Evolutionary conservation across 1,139 yeast species (phyloP).

Genomic region (Geotrichum bryndzae): DNA sequence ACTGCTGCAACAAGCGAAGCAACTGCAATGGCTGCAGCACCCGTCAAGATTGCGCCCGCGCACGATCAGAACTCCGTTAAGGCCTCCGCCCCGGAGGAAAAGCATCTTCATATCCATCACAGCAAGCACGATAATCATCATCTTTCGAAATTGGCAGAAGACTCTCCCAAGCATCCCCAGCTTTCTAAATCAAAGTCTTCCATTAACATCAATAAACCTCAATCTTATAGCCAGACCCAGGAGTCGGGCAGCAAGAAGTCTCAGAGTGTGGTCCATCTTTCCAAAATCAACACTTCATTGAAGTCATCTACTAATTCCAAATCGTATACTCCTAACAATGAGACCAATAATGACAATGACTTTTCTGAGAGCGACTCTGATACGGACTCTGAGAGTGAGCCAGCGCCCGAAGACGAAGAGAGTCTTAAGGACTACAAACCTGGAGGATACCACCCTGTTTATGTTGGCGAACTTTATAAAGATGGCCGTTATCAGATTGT

Average conservation of each 20-base stretch:
- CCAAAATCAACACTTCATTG: not conserved
- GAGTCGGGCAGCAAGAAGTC: not conserved
- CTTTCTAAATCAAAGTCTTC: constrained; percentile 3
- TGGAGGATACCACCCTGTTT: constrained; percentile 88
- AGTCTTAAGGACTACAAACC: constrained; percentile 62
- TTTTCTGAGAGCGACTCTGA: not conserved
- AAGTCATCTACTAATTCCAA: no score
- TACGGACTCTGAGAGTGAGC: constrained; percentile 11
- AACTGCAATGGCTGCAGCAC: no score
- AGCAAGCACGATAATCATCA: no score
- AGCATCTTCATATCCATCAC: no score
- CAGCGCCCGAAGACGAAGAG: constrained; percentile 48
- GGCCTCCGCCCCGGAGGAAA: no score
- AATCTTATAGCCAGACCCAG: not conserved
- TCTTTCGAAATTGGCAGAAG: no score
- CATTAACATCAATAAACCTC: not conserved
- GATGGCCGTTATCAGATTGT: constrained; percentile 59
- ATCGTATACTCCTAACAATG: no score
- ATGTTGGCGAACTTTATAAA: constrained; percentile 59
- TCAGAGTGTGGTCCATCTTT: not conserved
- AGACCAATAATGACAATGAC: no score
- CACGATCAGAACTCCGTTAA: no score
- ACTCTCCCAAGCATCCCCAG: not conserved
- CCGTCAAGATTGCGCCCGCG: no score
- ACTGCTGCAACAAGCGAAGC: no score